Percentiles rank a stretch among this genome's conserved stretches.
Conservation (phyloP, 1,284 basidiomycete species). For the Caloboletus firmus region DNA sequence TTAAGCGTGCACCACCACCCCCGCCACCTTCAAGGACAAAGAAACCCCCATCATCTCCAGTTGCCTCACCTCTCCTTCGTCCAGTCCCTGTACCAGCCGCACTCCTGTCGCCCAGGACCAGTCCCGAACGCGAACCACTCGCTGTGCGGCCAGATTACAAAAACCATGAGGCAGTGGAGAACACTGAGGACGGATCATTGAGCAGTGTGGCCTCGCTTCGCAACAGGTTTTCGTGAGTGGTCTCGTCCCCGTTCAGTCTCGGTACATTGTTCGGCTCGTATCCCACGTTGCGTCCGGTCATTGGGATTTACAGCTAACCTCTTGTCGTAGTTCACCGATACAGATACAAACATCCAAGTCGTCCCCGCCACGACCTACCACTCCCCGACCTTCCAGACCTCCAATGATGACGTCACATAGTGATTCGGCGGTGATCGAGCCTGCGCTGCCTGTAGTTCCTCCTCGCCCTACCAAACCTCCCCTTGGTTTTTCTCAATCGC, state of each 20-base stretch:
- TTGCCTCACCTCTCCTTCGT: slow-evolving; percentile 44
- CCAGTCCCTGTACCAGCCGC: slow-evolving; percentile 42
- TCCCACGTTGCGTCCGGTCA: neutral
- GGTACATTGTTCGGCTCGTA: neutral
- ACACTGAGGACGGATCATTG: slow-evolving; percentile 18
- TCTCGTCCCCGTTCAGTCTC: neutral
- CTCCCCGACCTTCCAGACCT: slow-evolving; percentile 15
- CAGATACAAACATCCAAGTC: slow-evolving; percentile 5
- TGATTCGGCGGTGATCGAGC: slow-evolving; percentile 17
- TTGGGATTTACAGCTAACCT: neutral
- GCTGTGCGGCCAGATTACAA: slow-evolving; percentile 24
- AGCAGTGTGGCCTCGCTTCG: slow-evolving; percentile 46
- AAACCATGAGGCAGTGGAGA: slow-evolving; percentile 18
- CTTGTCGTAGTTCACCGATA: slow-evolving; percentile 12
- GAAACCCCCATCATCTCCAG: slow-evolving; percentile 37
- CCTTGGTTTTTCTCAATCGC: slow-evolving; percentile 4
- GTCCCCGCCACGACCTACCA: slow-evolving; percentile 19
- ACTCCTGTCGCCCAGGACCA: slow-evolving; percentile 21
- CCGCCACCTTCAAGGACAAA: slow-evolving; percentile 53
- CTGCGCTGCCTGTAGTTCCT: slow-evolving; percentile 14
- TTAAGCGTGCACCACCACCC: slow-evolving; percentile 57
- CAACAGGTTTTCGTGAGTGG: slow-evolving; percentile 53
- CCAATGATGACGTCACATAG: slow-evolving; percentile 21
- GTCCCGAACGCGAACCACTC: slow-evolving; percentile 24
- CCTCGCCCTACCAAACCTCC: slow-evolving; percentile 16